Evolutionary conservation across 73 alveolate species (phyloP).

Genomic region (Tetrahymena thermophila): DNA sequence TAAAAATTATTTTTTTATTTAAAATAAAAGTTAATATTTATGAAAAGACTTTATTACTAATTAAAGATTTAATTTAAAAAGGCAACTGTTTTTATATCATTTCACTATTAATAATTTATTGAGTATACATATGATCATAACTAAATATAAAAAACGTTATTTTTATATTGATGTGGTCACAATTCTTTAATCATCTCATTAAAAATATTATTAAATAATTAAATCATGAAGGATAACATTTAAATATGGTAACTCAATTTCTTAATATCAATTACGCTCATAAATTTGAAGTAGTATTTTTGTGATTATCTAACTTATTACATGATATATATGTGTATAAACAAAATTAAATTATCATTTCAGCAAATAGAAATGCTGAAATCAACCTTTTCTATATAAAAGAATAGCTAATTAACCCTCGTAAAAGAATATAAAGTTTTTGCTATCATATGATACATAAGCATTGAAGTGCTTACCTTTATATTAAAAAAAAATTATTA

Average conservation of each 20-base stretch:
- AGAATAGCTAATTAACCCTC: slow-evolving; percentile 94
- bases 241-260: no score
- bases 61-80: background rate
- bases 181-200: no score
- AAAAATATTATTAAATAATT: no score
- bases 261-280: background rate
- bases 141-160: background rate
- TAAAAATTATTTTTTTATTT: background rate
- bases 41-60: background rate
- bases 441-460: slow-evolving; percentile 83
- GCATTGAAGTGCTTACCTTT: slow-evolving; percentile 91
- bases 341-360: background rate
- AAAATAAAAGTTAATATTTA: background rate
- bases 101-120: background rate
- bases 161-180: no score
- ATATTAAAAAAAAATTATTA: background rate
- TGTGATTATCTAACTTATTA: background rate
- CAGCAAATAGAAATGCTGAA: background rate
- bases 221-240: no score
- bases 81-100: background rate
- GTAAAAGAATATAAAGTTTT: slow-evolving; percentile 94
- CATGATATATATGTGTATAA: background rate
- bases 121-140: background rate
- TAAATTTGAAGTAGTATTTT: background rate
- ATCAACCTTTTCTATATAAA: slow-evolving; percentile 70